Base-by-base conservation (phyloP, 495 filamentous ascomycete species). In the Penicillium riverlandense region DNA sequence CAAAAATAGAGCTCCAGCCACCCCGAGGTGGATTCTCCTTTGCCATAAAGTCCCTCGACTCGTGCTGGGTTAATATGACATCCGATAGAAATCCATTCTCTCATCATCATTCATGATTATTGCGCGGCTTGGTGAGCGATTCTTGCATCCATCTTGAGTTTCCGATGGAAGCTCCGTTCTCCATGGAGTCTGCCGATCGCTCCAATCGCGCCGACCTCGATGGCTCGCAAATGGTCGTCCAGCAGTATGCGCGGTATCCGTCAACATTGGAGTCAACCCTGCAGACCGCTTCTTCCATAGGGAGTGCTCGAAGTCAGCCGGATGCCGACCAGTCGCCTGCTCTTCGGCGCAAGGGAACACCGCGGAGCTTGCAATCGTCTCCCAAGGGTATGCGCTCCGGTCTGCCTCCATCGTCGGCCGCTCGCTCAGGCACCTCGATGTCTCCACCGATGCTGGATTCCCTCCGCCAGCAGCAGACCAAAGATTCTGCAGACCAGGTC, bases 171-270 rank as follows among this genome's bases (percentile, higher is more conserved):
- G 39, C 44, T 36, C 51, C 62, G 7, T 52, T 51, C 35, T 55
- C 57, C 35, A 65, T 70, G 52, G 63, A 58, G 4, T 48, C 57
- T 6, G 52, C 35, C 9, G 52, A 63, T 41, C 66, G 62, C 15
- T 41, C 58, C 15, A 60, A 56, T 8, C 50, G 60, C 16, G 47
- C 41, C n/a, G 65, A 66, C 16, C 45, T 70, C 33, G 47, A 53
- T 32, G 49, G 45, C 12, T 47, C 63, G 29, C 61, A 58, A 22
- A 62, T 70, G 44, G 63, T 71, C 16, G 52, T 70, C 41, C 69
- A 72, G 48, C 67, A 71, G 40, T 71, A 66, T 61, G 66, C 69
- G 6, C 55, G 65, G 44, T 73, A 69, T 56, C 67, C 69, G 35
- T 33, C 66, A 8, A 50, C 59, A 0, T 42, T 71, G 47, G 69